Conservation (phyloP, 805 yeast genomes). For the Barnettozyma vustinii region DNA sequence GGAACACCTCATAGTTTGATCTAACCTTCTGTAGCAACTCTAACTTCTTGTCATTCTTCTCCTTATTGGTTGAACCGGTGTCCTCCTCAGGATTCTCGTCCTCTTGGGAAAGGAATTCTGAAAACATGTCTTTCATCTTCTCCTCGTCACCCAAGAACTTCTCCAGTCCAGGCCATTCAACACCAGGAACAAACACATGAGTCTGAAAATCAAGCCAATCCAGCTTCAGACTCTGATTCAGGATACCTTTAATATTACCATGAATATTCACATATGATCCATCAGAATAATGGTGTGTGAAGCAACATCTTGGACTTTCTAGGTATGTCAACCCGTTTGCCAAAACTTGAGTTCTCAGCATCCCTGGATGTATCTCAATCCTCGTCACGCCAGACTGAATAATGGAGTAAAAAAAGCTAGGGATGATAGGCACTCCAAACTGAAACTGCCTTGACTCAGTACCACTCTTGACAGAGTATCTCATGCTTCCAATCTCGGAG, state of each 20-base stretch:
- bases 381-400: slow-evolving; percentile 46
- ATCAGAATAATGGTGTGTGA: slow-evolving; percentile 53
- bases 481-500: slow-evolving; percentile 43
- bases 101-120: not conserved
- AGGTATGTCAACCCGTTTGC: slow-evolving; percentile 49
- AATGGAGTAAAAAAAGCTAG: slow-evolving; percentile 51
- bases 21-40: slow-evolving; percentile 28
- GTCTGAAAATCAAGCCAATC: slow-evolving; percentile 67
- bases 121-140: slow-evolving; percentile 16
- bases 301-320: slow-evolving; percentile 45
- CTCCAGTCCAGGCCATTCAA: slow-evolving; percentile 43
- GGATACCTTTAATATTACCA: slow-evolving; percentile 56
- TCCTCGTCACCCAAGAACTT: slow-evolving; percentile 30
- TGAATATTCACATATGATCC: slow-evolving; percentile 62
- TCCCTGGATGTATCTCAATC: slow-evolving; percentile 46
- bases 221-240: slow-evolving; percentile 57
- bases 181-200: slow-evolving; percentile 40
- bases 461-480: slow-evolving; percentile 41
- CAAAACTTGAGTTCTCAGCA: slow-evolving; percentile 45
- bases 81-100: slow-evolving; percentile 1
- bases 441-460: slow-evolving; percentile 54
- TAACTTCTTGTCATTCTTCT: slow-evolving; percentile 7
- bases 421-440: slow-evolving; percentile 58
- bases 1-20: slow-evolving; percentile 39
- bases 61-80: slow-evolving; percentile 1